phyloP scores from a whole-genome alignment of 345 rosid genomes.

The Moringa oleifera region DNA sequence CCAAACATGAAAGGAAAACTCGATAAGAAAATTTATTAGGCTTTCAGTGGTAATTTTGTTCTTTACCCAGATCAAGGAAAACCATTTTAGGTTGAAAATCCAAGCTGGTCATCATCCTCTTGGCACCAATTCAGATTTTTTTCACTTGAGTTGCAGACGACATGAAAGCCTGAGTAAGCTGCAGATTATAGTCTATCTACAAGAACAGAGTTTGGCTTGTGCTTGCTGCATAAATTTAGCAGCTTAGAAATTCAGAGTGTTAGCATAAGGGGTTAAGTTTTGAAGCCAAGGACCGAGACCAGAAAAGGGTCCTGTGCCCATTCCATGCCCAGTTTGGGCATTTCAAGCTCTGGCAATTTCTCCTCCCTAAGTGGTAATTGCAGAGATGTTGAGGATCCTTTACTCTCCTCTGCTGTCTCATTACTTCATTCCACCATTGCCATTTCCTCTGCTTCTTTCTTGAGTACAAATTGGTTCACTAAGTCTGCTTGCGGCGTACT shows the following conservation, averaged over 20 bases:
- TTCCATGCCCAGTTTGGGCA: conserved; percentile 53
- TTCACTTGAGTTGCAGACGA: too few species aligned
- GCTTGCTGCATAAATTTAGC: not conserved
- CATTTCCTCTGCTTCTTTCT: conserved; percentile 34
- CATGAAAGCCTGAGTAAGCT: too few species aligned
- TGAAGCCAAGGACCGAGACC: conserved; percentile 85
- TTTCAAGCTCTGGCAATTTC: conserved; percentile 55
- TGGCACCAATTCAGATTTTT: too few species aligned
- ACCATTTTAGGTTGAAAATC: too few species aligned
- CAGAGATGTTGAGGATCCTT: conserved; percentile 28
- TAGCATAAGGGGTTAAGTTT: conserved; percentile 44
- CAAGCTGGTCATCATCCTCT: too few species aligned
- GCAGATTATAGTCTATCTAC: not conserved
- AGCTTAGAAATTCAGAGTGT: conserved; percentile 46
- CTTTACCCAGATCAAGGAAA: too few species aligned
- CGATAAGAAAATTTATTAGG: not conserved
- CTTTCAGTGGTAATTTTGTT: too few species aligned
- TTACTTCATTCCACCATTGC: conserved; percentile 4
- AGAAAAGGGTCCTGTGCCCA: conserved; percentile 65
- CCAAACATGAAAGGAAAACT: too few species aligned
- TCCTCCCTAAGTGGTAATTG: conserved; percentile 39
- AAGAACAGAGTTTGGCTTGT: not conserved
- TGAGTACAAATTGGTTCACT: conserved; percentile 22
- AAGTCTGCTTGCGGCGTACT: conserved; percentile 38
- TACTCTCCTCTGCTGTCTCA: conserved; percentile 12